Evolutionary conservation across 768 basidiomycete species (phyloP).

Genomic region (Vararia minispora): DNA sequence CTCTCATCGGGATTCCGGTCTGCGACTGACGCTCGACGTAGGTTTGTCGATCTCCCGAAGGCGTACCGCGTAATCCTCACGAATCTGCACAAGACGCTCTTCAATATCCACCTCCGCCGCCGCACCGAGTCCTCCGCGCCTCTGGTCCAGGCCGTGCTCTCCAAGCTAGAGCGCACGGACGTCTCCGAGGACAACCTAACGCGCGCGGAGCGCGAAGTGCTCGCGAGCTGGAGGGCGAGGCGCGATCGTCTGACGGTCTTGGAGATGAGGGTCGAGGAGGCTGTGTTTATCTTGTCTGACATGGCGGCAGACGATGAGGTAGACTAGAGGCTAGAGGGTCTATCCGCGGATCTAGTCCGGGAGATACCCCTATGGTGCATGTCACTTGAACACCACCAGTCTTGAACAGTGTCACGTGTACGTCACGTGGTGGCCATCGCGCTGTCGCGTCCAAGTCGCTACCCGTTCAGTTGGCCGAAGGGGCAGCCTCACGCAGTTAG

Average conservation of each 20-base stretch:
- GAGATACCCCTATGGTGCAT: no score
- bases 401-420: no score
- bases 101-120: constrained; percentile 69
- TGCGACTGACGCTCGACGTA: constrained; percentile 24
- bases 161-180: constrained; percentile 73
- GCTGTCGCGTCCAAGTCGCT: no score
- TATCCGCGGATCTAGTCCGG: no score
- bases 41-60: constrained; percentile 84
- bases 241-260: constrained; percentile 66
- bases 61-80: constrained; percentile 70
- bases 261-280: constrained; percentile 80
- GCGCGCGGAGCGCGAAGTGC: constrained; percentile 61
- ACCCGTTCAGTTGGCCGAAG: no score
- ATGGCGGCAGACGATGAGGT: no score
- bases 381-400: no score
- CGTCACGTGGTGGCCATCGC: no score
- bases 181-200: constrained; percentile 65
- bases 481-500: no score
- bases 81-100: constrained; percentile 81
- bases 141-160: constrained; percentile 58
- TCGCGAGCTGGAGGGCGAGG: constrained; percentile 66
- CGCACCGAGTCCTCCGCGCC: constrained; percentile 62
- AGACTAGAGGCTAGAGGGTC: no score
- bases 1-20: neutral
- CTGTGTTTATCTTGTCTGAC: constrained; percentile 84